phyloP scores from a whole-genome alignment of 345 rosid species.

The Triadica sebifera region DNA sequence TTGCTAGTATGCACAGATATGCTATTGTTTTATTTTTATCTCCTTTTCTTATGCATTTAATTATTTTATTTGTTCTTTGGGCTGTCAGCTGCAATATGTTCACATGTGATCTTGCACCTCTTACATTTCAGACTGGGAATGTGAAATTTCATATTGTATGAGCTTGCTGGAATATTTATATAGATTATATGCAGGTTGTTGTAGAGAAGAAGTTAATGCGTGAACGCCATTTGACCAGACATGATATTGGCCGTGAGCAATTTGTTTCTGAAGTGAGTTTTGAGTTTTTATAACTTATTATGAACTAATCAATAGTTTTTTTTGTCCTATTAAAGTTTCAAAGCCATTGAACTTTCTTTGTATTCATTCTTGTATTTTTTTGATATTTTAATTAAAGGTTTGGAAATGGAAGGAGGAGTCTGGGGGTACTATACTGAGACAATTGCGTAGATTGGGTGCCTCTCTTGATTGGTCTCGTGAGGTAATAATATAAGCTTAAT shows the following conservation, averaged over 20 bases:
- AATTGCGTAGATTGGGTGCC: conserved; percentile 76
- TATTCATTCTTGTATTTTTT: conserved; percentile 10
- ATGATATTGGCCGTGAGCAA: conserved; percentile 85
- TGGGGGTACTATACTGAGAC: conserved; percentile 75
- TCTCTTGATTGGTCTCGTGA: conserved; percentile 99
- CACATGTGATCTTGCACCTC: not conserved
- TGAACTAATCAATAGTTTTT: conserved; percentile 13
- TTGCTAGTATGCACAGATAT: not conserved
- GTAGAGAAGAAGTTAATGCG: conserved; percentile 93
- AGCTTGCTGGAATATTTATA: not conserved
- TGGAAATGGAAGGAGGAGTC: conserved; percentile 94
- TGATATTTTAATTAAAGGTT: conserved; percentile 45
- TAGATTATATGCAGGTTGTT: conserved; percentile 59
- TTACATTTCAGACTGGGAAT: conserved; percentile 1
- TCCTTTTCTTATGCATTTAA: not conserved
- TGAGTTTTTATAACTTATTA: conserved; percentile 6
- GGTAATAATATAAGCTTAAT: conserved; percentile 38
- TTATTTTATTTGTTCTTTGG: not conserved
- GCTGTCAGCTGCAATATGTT: not conserved
- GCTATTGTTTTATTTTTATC: not conserved
- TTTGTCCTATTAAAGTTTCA: not conserved
- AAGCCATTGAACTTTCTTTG: not conserved
- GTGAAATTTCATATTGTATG: conserved; percentile 1
- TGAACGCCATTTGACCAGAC: conserved; percentile 67
- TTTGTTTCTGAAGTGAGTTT: conserved; percentile 76